Base-by-base conservation (phyloP, 2,329 filamentous ascomycete species). In the Bipolaris sorokiniana region DNA sequence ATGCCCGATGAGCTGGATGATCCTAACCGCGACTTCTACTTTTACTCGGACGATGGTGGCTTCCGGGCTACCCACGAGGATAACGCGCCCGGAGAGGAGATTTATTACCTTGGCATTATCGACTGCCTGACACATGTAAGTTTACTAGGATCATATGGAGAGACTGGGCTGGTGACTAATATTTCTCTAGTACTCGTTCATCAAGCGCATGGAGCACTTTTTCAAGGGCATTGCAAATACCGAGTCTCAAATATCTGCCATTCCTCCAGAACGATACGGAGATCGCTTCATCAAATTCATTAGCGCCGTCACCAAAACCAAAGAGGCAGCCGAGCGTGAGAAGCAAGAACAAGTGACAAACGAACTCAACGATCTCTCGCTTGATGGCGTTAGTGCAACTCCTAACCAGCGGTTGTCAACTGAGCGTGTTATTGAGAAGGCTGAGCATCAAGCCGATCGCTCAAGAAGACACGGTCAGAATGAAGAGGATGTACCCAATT, bases 81-180 rank as follows among this genome's bases (percentile, higher is more conserved):
- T 76, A 90, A 96, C 61, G 80, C 82, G 15, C 87, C 90, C 1
- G 93, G 90, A 1, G 91, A 97, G 52, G 92, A 97, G 78, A 92
- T 99, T 40, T 99, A 99, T 78, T 99, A 99, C 74, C 86, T 99
- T 7, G 96, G 95, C 34, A 96, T 99, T 68, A 99, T 99, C 76
- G 95, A 99, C 78, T 99, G 95, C 77, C 82, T 99, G 69, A 99
- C 95, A 68, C 92, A 97, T 76, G 92, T 96, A 84, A 86, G 91
- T 51, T 51, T 47, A 10, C 10, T 13, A 33, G 37, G 34, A n/a
- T 7, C 31, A 5, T 22, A 3, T 10, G 5, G 9, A n/a, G 10
- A 1, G 7, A 2, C 20, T 13, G 7, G 7, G 7, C 2, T 20
- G 7, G 1, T 54, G 53, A 58, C 71, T 76, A 69, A 79, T 54